Evolutionary conservation across 164 flowering plant species (phyloP), one percentile per base, ranked within the genome.

Genomic region (Magnolia kwangsiensis): DNA sequence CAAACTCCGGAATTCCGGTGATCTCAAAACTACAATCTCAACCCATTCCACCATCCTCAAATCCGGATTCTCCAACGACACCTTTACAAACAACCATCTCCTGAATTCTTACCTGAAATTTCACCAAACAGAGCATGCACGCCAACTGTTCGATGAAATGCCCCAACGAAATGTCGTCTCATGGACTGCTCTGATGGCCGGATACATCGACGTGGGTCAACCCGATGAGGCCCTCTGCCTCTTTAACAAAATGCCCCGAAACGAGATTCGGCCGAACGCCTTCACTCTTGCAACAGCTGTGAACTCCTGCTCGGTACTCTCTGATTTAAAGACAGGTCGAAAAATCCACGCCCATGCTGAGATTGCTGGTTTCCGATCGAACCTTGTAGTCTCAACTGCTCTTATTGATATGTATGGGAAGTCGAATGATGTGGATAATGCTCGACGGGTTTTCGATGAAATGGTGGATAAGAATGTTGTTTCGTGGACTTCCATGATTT

Each of bases 381-480:
- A 89, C 74, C 76, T 88, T 78, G 87, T 87, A 37, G 84, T 89
- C 4, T 80, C 86, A 50, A 83, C 90, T 71, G 75, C 93, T 13
- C 85, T 92, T 31, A 79, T 92, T 29, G 86, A 89, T 74, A 89
- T 89, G 97, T 90, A 92, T 82, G 91, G 92, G 69, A 92, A 92
- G 77, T 89, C 88, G 55, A 88, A 87, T 51, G 76, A 82, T 20
- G 84, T 86, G 5, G 83, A 85, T 29, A 79, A 78, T 63, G 89
- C 92, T 69, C 77, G 86, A n/a, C 81, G 78, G 79, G 87, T 90
- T 82, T 92, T 92, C 65, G 85, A 90, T 73, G 59, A 59, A 61
- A 89, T 89, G 91, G 72, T 50, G 19, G 71, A 69, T 65, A 83
- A 77, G 63, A 89, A 91, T 80, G 79, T 89, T 37, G 88, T 92